These are phyloP conservation scores for Termitomyces heimii DNA, from an alignment of 768 basidiomycete species.

Conservation along the genomic window DNA sequence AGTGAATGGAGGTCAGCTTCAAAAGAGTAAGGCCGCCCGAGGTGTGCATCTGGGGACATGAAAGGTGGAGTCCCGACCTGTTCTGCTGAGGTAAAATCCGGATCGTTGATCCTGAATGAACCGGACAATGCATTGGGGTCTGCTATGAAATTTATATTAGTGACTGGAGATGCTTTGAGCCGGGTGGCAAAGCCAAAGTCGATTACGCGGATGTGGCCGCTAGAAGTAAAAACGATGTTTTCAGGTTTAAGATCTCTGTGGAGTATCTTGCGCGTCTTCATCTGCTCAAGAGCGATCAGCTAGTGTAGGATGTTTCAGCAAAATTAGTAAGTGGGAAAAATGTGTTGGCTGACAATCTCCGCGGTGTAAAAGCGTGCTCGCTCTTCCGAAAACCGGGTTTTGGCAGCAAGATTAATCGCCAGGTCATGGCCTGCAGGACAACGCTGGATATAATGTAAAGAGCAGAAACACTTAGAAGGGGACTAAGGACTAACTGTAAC, in stretches of 20 bases:
- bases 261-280: not conserved
- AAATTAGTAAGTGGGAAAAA: not conserved
- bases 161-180: not conserved
- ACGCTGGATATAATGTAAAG: not conserved
- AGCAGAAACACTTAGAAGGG: not conserved
- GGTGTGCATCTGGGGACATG: conserved; percentile 5
- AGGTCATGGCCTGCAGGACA: conserved; percentile 5
- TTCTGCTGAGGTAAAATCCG: not conserved
- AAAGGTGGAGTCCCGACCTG: conserved; percentile 6
- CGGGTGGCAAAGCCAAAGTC: conserved; percentile 7
- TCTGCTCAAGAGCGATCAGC: conserved; percentile 29
- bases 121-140: not conserved
- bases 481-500: not conserved
- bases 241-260: conserved; percentile 12
- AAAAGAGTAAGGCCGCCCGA: conserved; percentile 2
- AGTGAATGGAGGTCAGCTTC: conserved; percentile 8
- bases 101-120: not conserved
- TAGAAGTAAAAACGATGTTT: conserved; percentile 3
- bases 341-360: not conserved
- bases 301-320: conserved; percentile 13
- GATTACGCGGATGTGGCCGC: conserved; percentile 9
- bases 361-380: conserved; percentile 1
- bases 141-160: not conserved
- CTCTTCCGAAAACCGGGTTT: not conserved
- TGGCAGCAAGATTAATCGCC: not conserved